Percentiles rank a stretch among this genome's conserved stretches.
Conservation (phyloP, 768 basidiomycete species). For the Lyophyllum semitale region DNA sequence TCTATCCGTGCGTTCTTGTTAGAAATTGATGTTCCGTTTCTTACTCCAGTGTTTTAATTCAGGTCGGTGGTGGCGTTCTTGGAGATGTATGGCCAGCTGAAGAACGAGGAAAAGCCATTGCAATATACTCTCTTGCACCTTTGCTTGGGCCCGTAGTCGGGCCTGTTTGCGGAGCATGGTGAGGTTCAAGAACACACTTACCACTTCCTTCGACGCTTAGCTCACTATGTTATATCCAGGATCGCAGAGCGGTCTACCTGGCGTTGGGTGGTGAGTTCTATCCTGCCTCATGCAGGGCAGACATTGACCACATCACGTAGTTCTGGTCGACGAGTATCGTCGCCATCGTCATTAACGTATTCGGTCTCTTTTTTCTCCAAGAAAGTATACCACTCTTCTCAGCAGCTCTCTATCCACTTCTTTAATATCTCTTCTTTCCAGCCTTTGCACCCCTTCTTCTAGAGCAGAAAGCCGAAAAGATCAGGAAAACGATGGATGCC, state of each 20-base stretch:
- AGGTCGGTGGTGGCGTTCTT: slow-evolving; percentile 66
- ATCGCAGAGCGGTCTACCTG: slow-evolving; percentile 65
- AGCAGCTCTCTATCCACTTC: not conserved
- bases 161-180: slow-evolving; percentile 65
- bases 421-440: slow-evolving; percentile 21
- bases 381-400: slow-evolving; percentile 52
- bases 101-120: slow-evolving; percentile 63
- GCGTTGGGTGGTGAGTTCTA: slow-evolving; percentile 64
- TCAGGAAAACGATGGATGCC: slow-evolving; percentile 45
- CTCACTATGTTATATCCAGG: slow-evolving; percentile 22
- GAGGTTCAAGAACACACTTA: slow-evolving; percentile 5
- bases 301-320: slow-evolving; percentile 23
- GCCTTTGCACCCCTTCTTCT: slow-evolving; percentile 46
- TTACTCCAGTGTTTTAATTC: not conserved
- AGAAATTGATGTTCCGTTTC: slow-evolving; percentile 29
- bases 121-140: slow-evolving; percentile 66
- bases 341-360: slow-evolving; percentile 52
- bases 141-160: slow-evolving; percentile 67
- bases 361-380: slow-evolving; percentile 57
- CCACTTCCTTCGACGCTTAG: not conserved
- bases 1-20: slow-evolving; percentile 52
- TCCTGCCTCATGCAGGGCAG: not conserved
- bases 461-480: slow-evolving; percentile 49
- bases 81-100: slow-evolving; percentile 64
- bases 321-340: slow-evolving; percentile 71